Evolutionary conservation across 345 rosid genomes (phyloP), one percentile per base, ranked within the genome.

Genomic region (Melastoma malabathricum): DNA sequence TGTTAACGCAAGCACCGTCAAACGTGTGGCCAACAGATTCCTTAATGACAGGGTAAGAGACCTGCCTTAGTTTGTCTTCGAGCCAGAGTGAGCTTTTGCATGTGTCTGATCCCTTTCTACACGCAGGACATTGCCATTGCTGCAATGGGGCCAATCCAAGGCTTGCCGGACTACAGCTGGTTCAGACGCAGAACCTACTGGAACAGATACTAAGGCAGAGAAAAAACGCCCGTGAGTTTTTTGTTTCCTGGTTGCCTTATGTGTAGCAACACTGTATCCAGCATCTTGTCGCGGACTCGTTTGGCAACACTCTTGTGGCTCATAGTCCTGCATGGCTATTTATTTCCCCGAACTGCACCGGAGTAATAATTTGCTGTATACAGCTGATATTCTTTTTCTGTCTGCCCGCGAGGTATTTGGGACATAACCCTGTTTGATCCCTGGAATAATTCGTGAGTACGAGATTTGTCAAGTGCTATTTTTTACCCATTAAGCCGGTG

Each of bases 111-210:
- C 38, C 13, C 27, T 48, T 12, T 48, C 15, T 47, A 39, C 43
- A 31, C 41, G 58, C 81, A 93, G 99, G 99, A 93, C 76, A 43
- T 93, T 55, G 97, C 92, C 34, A 88, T 93, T 60, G 86, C 95
- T 18, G 94, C 94, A 13, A 81, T 85, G 81, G 99, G 99, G 3
- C 97, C 99, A 15, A 71, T 93, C 75, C 94, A 81, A 61, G 77
- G 74, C 14, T 65, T 93, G 66, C 96, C 85, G 0, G 94, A 93
- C 65, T 93, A 93, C 81, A 88, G 83, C 76, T 85, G 92, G 85
- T 93, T 93, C 89, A 78, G 97, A 74, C 97, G 99, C 74, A 77
- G 97, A 60, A 88, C 99, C 57, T 93, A 85, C 89, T 75, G 83
- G 89, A 80, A 79, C 85, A 78, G 99, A 22, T 85, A 93, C 78